Evolutionary conservation across 306 rosid species (phyloP).

Genomic region (Cicer pinnatifidum): DNA sequence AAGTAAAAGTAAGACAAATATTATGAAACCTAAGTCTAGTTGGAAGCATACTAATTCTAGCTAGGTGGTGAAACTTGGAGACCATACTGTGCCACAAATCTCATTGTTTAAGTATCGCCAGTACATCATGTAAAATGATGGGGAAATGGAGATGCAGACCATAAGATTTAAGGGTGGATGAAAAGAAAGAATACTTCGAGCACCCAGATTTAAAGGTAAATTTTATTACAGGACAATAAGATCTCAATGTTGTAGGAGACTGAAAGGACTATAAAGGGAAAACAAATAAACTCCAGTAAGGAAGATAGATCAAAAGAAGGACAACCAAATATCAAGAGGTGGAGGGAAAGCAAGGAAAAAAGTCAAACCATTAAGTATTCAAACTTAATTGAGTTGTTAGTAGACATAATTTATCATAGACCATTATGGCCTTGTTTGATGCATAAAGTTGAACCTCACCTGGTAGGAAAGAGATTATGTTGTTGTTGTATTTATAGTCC

Average conservation of each 20-base stretch:
- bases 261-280: neutral
- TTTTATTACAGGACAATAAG: neutral
- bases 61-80: constrained; percentile 3
- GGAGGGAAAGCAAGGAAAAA: neutral
- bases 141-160: neutral
- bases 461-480: neutral
- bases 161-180: neutral
- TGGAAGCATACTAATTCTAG: neutral
- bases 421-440: neutral
- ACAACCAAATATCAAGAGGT: neutral
- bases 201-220: neutral
- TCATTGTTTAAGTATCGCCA: neutral
- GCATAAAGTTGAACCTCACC: neutral
- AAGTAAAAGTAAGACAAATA: neutral
- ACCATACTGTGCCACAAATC: neutral
- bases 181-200: neutral
- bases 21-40: neutral
- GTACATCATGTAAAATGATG: neutral
- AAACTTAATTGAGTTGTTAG: neutral
- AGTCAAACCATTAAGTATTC: neutral
- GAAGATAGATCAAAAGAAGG: neutral
- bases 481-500: neutral
- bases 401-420: neutral
- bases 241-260: neutral
- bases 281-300: neutral